These are phyloP conservation scores for Fusarium pseudocircinatum DNA, from an alignment of 2,329 filamentous ascomycete genomes.

Conservation along the genomic window DNA sequence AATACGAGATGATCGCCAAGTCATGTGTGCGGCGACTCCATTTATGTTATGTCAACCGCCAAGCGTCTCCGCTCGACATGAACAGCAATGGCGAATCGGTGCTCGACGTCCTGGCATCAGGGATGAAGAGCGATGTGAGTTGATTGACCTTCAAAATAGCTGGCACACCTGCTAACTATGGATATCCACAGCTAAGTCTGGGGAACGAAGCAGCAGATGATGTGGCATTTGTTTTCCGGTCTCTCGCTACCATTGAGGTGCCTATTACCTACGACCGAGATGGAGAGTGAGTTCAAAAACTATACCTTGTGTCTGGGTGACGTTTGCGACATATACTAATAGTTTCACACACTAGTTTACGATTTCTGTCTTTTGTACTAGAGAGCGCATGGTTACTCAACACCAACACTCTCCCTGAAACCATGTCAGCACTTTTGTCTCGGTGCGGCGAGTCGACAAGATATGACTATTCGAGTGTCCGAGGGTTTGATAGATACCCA, in stretches of 20 bases:
- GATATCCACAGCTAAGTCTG: too few species aligned
- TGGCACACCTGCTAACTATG: not conserved
- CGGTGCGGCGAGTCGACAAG: not conserved
- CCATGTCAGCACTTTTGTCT: not conserved
- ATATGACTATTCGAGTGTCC: not conserved
- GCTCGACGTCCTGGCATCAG: not conserved
- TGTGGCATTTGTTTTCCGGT: not conserved
- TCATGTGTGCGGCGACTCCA: not conserved
- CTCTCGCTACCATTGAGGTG: not conserved
- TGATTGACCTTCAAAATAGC: not conserved
- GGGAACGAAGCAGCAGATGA: not conserved
- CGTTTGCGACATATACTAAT: too few species aligned
- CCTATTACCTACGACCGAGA: not conserved
- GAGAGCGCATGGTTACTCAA: not conserved
- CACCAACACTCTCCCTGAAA: fast-evolving
- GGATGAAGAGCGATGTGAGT: not conserved
- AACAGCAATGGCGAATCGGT: not conserved
- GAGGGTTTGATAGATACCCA: not conserved
- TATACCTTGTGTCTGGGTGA: too few species aligned
- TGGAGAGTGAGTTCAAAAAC: not conserved
- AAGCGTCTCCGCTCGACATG: not conserved
- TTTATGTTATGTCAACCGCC: not conserved
- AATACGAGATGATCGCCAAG: not conserved
- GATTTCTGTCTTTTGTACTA: not conserved
- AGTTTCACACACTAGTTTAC: too few species aligned